Percentiles rank a stretch among this genome's conserved stretches.
Evolutionary conservation across 768 basidiomycete genomes (phyloP).

Genomic region (Kwoniella dejecticola): DNA sequence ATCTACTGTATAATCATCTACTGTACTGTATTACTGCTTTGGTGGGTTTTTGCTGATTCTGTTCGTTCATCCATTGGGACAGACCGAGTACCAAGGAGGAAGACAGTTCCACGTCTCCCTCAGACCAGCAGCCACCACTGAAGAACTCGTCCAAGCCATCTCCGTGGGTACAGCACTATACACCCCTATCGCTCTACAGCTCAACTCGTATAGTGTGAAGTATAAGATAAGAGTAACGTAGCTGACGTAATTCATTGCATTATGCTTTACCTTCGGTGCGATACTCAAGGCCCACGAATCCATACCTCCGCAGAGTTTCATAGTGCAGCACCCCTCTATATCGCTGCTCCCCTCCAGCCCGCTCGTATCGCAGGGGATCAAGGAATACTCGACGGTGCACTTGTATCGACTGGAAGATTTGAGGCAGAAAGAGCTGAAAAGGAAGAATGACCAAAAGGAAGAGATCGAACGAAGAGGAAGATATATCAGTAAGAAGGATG

Average conservation of each 20-base stretch:
- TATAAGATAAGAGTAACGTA: no score
- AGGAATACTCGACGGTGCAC: not conserved
- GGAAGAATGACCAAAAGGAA: not conserved
- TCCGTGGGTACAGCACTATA: not conserved
- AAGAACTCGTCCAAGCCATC: slow-evolving; percentile 9
- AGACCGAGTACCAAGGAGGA: slow-evolving; percentile 11
- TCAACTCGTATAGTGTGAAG: no score
- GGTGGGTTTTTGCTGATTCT: not conserved
- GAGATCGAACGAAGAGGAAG: not conserved
- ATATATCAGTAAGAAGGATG: slow-evolving; percentile 1
- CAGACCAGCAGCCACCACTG: not conserved
- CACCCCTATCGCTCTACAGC: no score
- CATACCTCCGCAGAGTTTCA: not conserved
- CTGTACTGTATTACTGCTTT: no score
- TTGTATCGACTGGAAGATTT: slow-evolving; percentile 1
- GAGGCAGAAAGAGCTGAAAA: slow-evolving; percentile 1
- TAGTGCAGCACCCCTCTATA: not conserved
- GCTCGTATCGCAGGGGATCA: not conserved
- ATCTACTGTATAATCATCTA: no score
- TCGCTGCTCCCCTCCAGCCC: not conserved
- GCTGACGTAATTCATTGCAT: no score
- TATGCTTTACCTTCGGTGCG: no score
- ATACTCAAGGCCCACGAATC: not conserved
- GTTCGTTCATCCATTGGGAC: not conserved
- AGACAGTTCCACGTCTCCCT: slow-evolving; percentile 16